Percentiles rank a stretch among this genome's conserved stretches.
Conservation (phyloP, 2,329 filamentous ascomycete genomes). For the Penicillium polonicum region DNA sequence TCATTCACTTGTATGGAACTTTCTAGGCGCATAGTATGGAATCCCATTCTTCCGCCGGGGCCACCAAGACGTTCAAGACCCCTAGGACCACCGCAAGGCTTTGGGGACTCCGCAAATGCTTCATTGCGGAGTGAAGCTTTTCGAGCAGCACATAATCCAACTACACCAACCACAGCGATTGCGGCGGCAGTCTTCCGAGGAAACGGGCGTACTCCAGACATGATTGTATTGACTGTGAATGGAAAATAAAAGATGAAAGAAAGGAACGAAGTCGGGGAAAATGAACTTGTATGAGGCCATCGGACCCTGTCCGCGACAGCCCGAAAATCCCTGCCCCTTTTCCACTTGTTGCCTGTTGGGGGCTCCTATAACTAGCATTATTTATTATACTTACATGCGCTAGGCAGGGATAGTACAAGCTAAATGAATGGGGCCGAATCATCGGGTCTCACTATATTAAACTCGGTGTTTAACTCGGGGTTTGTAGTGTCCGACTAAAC, state of each 20-base stretch:
- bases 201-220: background rate
- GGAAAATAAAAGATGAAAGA: background rate
- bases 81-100: background rate
- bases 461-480: background rate
- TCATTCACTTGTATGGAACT: background rate
- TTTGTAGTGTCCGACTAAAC: background rate
- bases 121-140: background rate
- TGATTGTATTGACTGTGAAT: background rate
- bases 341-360: background rate
- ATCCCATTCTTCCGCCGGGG: background rate
- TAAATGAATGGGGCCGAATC: background rate
- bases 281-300: background rate
- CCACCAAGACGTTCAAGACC: background rate
- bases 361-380: background rate
- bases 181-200: background rate
- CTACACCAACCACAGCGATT: background rate
- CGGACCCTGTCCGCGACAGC: background rate
- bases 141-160: background rate
- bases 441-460: background rate
- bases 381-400: background rate
- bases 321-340: background rate
- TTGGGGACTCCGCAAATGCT: background rate
- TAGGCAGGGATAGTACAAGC: background rate
- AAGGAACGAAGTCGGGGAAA: background rate
- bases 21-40: background rate